Evolutionary conservation across 805 yeast genomes (phyloP), one percentile per base, ranked within the genome.

Genomic region (Wickerhamomyces pijperi): DNA sequence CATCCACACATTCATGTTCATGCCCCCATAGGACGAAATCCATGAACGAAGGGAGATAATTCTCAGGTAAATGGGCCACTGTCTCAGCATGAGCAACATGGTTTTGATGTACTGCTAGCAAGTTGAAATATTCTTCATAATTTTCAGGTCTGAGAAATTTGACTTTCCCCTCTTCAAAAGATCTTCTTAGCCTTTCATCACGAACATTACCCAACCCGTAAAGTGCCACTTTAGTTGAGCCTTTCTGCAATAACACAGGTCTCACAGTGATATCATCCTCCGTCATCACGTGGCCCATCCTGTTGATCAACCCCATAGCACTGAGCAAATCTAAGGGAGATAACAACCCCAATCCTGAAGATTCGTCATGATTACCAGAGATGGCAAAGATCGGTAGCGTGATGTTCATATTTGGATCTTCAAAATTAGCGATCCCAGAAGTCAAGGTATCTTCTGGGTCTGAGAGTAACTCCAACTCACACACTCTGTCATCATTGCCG

Each of bases 1-100:
- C 74, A 1, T 90, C 84, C 4, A 79, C 68, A 53, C 97, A 86
- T 55, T 92, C 97, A 59, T 92, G 98, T 56, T 92, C 98, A 58
- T 92, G 98, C 15, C 98, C 98, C 98, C 98, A 92, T 2, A 88
- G 62, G 0, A 92, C 78, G 41, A 90, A 65, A 53, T 92, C 87
- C 36, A 92, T 51, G 54, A 88, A 87, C 8, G 69, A 64, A 0
- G 97, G 98, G 19, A 92, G 61, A 48, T 83, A 82, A 39, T 68
- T 70, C 46, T 88, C 97, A 5, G 97, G 97, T 4, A 92, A 64
- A 46, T 82, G 82, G 4, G 85, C 78, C 0, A 94, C 83, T 34
- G 76, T 76, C 1, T 94, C 74, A 50, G 88, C 88, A 5, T 81
- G 76, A 3, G 78, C 71, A 11, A 40, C 36, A 54, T 84, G 96